Percentiles rank a stretch among this genome's conserved stretches.
Conservation (phyloP, 257 asterid species). For the Rauvolfia tetraphylla region DNA sequence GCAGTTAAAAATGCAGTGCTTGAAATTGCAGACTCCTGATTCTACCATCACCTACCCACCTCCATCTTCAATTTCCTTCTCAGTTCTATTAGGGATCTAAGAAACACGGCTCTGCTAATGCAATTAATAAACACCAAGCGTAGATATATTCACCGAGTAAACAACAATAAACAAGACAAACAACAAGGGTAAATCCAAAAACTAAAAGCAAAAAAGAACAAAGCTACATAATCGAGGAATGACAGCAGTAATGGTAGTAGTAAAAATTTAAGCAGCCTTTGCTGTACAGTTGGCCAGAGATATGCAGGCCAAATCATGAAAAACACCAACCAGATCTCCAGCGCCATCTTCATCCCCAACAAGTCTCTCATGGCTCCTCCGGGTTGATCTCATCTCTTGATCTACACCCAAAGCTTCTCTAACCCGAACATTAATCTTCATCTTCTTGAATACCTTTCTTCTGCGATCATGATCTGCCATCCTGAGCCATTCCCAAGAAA, state of each 20-base stretch:
- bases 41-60: no score
- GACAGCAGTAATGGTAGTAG: not conserved
- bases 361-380: not conserved
- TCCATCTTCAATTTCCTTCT: no score
- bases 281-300: constrained; percentile 10
- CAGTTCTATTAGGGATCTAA: no score
- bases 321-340: constrained; percentile 16
- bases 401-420: not conserved
- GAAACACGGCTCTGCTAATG: no score
- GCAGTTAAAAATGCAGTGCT: no score
- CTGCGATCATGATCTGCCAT: constrained; percentile 23
- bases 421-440: not conserved
- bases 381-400: not conserved
- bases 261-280: constrained; percentile 17
- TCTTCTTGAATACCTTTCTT: constrained; percentile 20
- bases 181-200: not conserved
- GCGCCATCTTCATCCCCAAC: not conserved
- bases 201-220: not conserved
- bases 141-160: no score
- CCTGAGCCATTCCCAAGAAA: constrained; percentile 2
- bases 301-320: not conserved
- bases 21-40: no score
- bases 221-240: not conserved
- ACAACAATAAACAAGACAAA: not conserved
- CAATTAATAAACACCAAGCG: no score